A percentile compares a stretch with the other conserved stretches of the same genome.
Conservation (phyloP, 2,329 filamentous ascomycete species). For the Alternaria ventricosa region DNA sequence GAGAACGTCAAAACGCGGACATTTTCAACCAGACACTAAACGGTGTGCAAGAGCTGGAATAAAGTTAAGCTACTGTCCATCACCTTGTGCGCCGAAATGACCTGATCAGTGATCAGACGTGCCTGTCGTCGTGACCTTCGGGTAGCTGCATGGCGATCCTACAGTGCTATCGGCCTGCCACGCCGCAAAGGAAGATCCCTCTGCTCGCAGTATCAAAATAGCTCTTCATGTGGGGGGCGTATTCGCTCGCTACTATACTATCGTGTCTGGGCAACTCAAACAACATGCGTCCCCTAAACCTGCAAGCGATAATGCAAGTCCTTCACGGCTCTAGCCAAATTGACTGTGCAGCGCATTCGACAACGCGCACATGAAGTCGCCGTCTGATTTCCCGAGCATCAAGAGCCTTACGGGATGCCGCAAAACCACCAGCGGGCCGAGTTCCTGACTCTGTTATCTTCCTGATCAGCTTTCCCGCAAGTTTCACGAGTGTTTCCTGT, state of each 20-base stretch:
- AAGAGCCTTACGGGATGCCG: slow-evolving; percentile 1
- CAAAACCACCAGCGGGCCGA: slow-evolving; percentile 2
- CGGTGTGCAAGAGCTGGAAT: slow-evolving; percentile 4
- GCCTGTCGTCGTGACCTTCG: slow-evolving; percentile 7
- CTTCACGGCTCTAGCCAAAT: not conserved
- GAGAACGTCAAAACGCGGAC: slow-evolving; percentile 1
- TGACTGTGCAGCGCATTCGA: not conserved
- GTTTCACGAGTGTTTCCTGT: slow-evolving; percentile 16
- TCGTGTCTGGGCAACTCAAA: not conserved
- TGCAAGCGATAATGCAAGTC: not conserved
- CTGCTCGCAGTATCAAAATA: not conserved
- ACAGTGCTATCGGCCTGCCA: not conserved
- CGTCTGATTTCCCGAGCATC: not conserved
- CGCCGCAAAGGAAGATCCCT: slow-evolving; percentile 2
- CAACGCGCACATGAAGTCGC: not conserved
- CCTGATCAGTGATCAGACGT: slow-evolving; percentile 1
- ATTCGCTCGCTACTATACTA: not conserved
- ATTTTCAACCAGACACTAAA: not conserved
- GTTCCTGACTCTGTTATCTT: not conserved
- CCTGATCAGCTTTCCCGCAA: not conserved
- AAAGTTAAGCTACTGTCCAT: slow-evolving; percentile 3
- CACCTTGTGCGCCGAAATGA: not conserved
- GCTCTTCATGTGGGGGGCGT: slow-evolving; percentile 1
- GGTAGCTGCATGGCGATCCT: slow-evolving; percentile 10
- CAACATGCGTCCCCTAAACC: not conserved